phyloP scores from a whole-genome alignment of 2,329 filamentous ascomycete species.

The Thyridium curvatum region DNA sequence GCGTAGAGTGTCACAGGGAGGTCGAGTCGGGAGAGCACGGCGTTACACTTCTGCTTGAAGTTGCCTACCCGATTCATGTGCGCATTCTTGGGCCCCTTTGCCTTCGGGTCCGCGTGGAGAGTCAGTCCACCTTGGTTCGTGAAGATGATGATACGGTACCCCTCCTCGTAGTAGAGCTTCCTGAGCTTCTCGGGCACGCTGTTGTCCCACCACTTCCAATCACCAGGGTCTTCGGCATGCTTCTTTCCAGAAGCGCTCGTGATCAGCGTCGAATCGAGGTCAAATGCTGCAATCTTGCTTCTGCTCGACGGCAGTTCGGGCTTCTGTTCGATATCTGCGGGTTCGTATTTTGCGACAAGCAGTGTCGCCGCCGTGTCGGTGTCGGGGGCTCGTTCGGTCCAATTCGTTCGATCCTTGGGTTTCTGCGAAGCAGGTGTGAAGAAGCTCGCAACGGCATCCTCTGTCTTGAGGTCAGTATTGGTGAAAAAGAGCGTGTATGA shows the following conservation, averaged over 20 bases:
- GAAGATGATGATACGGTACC: constrained; percentile 72
- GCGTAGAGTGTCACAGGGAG: constrained; percentile 79
- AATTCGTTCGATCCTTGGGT: constrained; percentile 66
- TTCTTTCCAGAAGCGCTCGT: constrained; percentile 72
- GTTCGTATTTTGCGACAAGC: constrained; percentile 67
- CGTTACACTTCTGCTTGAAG: constrained; percentile 77
- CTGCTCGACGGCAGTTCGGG: constrained; percentile 25
- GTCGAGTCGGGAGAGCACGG: constrained; percentile 65
- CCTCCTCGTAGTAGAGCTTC: constrained; percentile 60
- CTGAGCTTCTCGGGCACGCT: constrained; percentile 62
- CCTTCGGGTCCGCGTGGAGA: constrained; percentile 67
- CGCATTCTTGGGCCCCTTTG: constrained; percentile 55
- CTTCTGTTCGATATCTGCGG: constrained; percentile 27
- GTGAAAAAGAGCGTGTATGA: constrained; percentile 8
- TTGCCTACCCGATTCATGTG: constrained; percentile 58
- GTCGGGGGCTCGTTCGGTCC: constrained; percentile 58
- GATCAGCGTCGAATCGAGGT: constrained; percentile 84
- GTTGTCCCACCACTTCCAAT: constrained; percentile 93
- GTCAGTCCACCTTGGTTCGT: constrained; percentile 86
- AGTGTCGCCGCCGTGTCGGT: constrained; percentile 44
- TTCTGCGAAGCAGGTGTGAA: constrained; percentile 86
- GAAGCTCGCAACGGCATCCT: constrained; percentile 70
- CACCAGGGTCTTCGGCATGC: constrained; percentile 61
- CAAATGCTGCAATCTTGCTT: constrained; percentile 65
- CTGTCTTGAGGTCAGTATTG: constrained; percentile 27